Evolutionary conservation across 495 filamentous ascomycete genomes (phyloP).

Genomic region (Aspergillus sparsus): DNA sequence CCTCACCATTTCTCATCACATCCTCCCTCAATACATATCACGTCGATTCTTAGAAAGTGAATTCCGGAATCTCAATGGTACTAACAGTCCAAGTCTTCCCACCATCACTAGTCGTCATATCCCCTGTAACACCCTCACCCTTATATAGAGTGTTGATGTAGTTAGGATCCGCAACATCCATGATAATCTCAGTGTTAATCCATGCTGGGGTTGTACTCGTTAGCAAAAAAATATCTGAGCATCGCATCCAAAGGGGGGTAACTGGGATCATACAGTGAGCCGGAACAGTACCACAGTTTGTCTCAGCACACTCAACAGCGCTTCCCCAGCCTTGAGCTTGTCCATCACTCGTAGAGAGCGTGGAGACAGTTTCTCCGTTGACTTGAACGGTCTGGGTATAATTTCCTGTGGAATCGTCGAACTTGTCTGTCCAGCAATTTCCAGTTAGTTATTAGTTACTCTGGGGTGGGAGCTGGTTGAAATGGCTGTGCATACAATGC

Average conservation of each 20-base stretch:
- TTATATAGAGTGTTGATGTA: slow-evolving; percentile 39
- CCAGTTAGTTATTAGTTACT: no score
- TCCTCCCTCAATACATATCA: no score
- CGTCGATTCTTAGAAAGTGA: slow-evolving; percentile 24
- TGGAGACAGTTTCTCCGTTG: slow-evolving; percentile 40
- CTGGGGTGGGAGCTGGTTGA: neutral
- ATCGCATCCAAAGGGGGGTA: no score
- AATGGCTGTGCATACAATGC: slow-evolving; percentile 30
- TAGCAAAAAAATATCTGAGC: no score
- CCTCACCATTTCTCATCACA: no score
- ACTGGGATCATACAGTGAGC: slow-evolving; percentile 43
- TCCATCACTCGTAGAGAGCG: slow-evolving; percentile 39
- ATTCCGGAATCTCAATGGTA: slow-evolving; percentile 37
- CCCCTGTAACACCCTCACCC: slow-evolving; percentile 35
- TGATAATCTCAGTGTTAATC: slow-evolving; percentile 39
- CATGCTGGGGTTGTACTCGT: no score
- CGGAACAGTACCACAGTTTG: slow-evolving; percentile 41
- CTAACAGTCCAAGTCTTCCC: slow-evolving; percentile 45
- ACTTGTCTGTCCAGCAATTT: no score
- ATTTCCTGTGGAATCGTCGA: slow-evolving; percentile 37
- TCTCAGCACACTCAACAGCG: slow-evolving; percentile 42
- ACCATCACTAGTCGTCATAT: slow-evolving; percentile 39
- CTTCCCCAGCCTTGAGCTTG: slow-evolving; percentile 42
- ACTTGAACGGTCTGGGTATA: slow-evolving; percentile 44
- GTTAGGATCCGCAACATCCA: slow-evolving; percentile 39